Percentiles rank a stretch among this genome's conserved stretches.
phyloP scores from a whole-genome alignment of 1,284 basidiomycete species.

The Boletellus sp. region DNA sequence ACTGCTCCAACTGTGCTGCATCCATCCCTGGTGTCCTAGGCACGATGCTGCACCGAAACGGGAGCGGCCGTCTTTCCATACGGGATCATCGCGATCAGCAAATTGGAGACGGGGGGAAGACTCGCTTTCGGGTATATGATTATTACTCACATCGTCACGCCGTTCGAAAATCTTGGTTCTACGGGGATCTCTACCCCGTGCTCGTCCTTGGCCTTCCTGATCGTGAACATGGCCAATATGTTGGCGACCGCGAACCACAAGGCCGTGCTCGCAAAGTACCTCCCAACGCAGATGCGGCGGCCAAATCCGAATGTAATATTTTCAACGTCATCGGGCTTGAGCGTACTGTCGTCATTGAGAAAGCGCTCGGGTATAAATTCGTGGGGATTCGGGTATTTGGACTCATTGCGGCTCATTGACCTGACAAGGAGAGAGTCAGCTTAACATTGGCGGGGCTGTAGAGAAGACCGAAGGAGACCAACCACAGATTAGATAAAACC shows the following conservation, averaged over 20 bases:
- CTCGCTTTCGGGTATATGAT: background rate
- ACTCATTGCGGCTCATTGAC: constrained; percentile 22
- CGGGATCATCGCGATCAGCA: background rate
- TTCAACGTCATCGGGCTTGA: constrained; percentile 9
- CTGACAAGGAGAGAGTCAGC: constrained; percentile 3
- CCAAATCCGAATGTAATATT: constrained; percentile 21
- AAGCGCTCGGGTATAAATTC: constrained; percentile 27
- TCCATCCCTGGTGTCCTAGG: constrained; percentile 14
- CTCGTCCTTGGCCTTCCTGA: constrained; percentile 15
- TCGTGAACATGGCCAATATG: constrained; percentile 18
- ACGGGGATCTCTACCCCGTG: constrained; percentile 25
- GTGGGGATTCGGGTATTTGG: constrained; percentile 17
- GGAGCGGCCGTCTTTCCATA: constrained; percentile 17
- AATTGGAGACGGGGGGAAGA: background rate
- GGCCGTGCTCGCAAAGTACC: constrained; percentile 17
- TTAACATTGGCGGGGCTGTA: background rate
- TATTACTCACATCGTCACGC: constrained; percentile 16
- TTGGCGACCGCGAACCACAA: constrained; percentile 20
- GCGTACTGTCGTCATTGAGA: constrained; percentile 13
- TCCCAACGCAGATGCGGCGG: constrained; percentile 21
- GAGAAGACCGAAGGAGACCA: background rate
- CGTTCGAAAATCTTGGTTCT: constrained; percentile 9
- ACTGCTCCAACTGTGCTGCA: constrained; percentile 11
- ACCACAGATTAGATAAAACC: constrained; percentile 24
- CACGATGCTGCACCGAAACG: constrained; percentile 19